Base-by-base conservation (phyloP, 2,329 filamentous ascomycete species). In the Stemphylium beticola region DNA sequence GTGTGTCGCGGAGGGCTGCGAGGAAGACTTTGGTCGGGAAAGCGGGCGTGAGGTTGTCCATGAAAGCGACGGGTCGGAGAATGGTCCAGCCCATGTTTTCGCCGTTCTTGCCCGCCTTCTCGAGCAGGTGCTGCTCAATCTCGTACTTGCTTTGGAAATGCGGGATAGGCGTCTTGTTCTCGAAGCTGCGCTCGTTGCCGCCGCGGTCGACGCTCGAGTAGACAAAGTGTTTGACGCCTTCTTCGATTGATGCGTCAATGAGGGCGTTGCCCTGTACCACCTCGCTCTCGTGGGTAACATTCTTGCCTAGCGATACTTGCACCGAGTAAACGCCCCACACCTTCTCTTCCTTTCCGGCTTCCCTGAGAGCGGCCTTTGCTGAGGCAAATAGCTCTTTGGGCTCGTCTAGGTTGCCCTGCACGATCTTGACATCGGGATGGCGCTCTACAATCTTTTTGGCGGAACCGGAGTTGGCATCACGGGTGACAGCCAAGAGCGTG, bases 191-290 rank as follows among this genome's bases (percentile, higher is more conserved):
- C 2, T 74, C 73, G 34, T 83, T 80, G 40, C 86, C 85, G 38
- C 85, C 85, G 34, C 87, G 84, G 58, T 89, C 87, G 22, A 88
- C 84, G 47, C 81, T 84, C 26, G 80, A 83, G 74, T 88, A 89
- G 39, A 90, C 81, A 61, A 89, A 87, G 65, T 85, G 81, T 54
- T 79, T 76, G 34, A 89, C 83, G 11, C 79, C 78, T 22, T 82
- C 71, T 22, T 80, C 78, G 53, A 88, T 66, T 2, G 83, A 78
- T n/a, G 79, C 82, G 53, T 87, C 82, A 50, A 88, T 77, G 7
- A 90, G 74, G 0, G 74, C 78, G 36, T 81, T 85, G 48, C 86
- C 87, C 69, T 89, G 85, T 1, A 61, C 55, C 57, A 83, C 78
- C 71, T 85, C 82, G 58, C 68, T 66, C 33, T 76, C 76, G 37